Percentiles rank a stretch among this genome's conserved stretches.
phyloP scores from a whole-genome alignment of 2,329 filamentous ascomycete species.

The Talaromyces rugulosus region DNA sequence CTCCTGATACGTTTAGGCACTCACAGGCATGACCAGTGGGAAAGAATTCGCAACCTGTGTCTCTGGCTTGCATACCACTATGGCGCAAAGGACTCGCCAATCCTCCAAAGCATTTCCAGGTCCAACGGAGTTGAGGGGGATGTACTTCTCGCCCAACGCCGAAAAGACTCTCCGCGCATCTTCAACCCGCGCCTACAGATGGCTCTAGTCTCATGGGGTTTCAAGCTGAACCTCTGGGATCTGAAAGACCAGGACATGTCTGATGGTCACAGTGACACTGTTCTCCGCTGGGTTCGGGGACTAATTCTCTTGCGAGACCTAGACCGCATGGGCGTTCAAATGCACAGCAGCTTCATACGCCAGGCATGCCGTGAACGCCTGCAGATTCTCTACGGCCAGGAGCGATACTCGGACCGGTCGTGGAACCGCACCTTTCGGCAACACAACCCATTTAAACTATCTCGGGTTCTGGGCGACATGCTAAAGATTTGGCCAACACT shows the following conservation, averaged over 20 bases:
- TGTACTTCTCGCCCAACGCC: conserved; percentile 13
- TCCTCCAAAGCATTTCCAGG: conserved; percentile 12
- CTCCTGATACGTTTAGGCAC: conserved; percentile 58
- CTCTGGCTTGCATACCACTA: conserved; percentile 49
- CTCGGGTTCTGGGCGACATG: conserved; percentile 29
- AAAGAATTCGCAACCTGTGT: conserved; percentile 49
- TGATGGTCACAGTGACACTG: conserved; percentile 17
- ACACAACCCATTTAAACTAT: conserved; percentile 30
- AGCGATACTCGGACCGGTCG: conserved; percentile 24
- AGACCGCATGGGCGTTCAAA: conserved; percentile 30
- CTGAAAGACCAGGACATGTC: conserved; percentile 14
- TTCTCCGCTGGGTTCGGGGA: conserved; percentile 38
- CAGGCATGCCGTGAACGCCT: conserved; percentile 34
- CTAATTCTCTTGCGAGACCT: conserved; percentile 36
- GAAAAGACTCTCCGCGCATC: conserved; percentile 32
- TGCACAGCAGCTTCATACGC: conserved; percentile 26
- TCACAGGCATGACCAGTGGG: conserved; percentile 49
- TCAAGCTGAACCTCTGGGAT: conserved; percentile 28
- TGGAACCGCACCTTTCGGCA: conserved; percentile 33
- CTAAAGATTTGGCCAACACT: conserved; percentile 30
- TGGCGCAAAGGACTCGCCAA: conserved; percentile 12
- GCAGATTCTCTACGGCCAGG: conserved; percentile 31
- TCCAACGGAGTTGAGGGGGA: conserved; percentile 8
- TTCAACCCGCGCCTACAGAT: conserved; percentile 43
- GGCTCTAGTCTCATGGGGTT: conserved; percentile 49